phyloP scores from a whole-genome alignment of 2,329 filamentous ascomycete genomes.

The Trichophyton schoenleinii region DNA sequence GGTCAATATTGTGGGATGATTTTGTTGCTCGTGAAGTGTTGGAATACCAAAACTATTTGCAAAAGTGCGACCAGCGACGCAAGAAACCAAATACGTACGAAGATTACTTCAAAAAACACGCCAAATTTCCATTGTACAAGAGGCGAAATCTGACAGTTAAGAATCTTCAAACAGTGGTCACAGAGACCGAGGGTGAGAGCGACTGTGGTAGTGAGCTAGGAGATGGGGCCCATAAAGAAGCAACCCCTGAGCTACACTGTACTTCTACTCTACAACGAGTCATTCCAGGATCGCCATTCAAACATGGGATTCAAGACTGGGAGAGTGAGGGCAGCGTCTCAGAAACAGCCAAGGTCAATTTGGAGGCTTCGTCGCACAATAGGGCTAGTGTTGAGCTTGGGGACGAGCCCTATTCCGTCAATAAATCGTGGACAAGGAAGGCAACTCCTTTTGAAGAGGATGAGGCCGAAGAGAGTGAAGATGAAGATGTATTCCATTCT shows the following conservation, averaged over 20 bases:
- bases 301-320: background rate
- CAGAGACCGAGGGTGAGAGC: slow-evolving; percentile 12
- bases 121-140: slow-evolving; percentile 23
- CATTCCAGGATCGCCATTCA: background rate
- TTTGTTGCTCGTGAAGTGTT: slow-evolving; percentile 31
- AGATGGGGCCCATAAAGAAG: background rate
- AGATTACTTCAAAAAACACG: slow-evolving; percentile 26
- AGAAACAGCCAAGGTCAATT: background rate
- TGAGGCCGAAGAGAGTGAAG: background rate
- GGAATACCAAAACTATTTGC: slow-evolving; percentile 27
- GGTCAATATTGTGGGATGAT: slow-evolving; percentile 35
- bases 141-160: slow-evolving; percentile 26
- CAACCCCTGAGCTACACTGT: background rate
- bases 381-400: slow-evolving; percentile 11
- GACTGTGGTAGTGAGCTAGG: background rate
- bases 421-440: background rate
- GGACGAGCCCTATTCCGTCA: slow-evolving; percentile 7
- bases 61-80: slow-evolving; percentile 17
- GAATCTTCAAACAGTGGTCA: slow-evolving; percentile 22
- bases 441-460: background rate
- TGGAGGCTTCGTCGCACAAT: background rate
- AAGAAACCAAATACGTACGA: slow-evolving; percentile 25
- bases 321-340: background rate
- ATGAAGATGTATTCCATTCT: background rate
- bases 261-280: background rate